Percentiles rank a stretch among this genome's conserved stretches.
phyloP scores from a whole-genome alignment of 371 early-diverging fungal genomes.

The Mucor circinelloides region DNA sequence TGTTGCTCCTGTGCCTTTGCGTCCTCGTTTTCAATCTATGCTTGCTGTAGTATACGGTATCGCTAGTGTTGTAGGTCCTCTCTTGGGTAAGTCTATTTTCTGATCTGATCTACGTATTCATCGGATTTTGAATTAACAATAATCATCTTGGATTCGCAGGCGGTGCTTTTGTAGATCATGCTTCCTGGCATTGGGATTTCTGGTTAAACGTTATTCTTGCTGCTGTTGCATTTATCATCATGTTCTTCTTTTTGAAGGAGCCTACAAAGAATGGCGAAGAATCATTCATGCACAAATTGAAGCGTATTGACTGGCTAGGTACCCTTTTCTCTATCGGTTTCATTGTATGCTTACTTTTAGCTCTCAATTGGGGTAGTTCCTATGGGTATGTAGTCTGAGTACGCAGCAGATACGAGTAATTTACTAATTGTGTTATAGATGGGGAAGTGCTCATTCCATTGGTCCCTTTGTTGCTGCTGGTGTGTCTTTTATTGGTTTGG shows the following conservation, averaged over 20 bases:
- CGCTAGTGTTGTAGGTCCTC: conserved; percentile 75
- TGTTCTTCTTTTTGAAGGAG: conserved; percentile 54
- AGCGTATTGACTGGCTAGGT: conserved; percentile 68
- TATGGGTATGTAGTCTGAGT: conserved; percentile 16
- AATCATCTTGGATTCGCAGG: conserved; percentile 54
- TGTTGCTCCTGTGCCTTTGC: conserved; percentile 61
- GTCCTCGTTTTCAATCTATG: conserved; percentile 66
- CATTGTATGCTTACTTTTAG: conserved; percentile 52
- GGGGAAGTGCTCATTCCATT: conserved; percentile 58
- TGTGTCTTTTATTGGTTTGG: conserved; percentile 41
- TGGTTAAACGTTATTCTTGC: conserved; percentile 80
- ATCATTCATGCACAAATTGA: conserved; percentile 53
- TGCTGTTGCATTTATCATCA: conserved; percentile 50
- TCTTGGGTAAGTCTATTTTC: conserved; percentile 35
- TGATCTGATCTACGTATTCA: neutral
- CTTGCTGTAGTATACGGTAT: conserved; percentile 68
- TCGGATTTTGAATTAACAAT: neutral
- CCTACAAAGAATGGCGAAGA: conserved; percentile 41
- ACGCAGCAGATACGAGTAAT: neutral
- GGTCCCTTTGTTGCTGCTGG: conserved; percentile 52
- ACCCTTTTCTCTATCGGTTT: conserved; percentile 38
- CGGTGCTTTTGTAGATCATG: conserved; percentile 68
- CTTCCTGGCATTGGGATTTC: conserved; percentile 77
- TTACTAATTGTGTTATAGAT: conserved; percentile 17
- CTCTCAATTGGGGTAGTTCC: conserved; percentile 55